Conservation (phyloP, 441 rosid species). For the Pelargonium cotyledonis region DNA sequence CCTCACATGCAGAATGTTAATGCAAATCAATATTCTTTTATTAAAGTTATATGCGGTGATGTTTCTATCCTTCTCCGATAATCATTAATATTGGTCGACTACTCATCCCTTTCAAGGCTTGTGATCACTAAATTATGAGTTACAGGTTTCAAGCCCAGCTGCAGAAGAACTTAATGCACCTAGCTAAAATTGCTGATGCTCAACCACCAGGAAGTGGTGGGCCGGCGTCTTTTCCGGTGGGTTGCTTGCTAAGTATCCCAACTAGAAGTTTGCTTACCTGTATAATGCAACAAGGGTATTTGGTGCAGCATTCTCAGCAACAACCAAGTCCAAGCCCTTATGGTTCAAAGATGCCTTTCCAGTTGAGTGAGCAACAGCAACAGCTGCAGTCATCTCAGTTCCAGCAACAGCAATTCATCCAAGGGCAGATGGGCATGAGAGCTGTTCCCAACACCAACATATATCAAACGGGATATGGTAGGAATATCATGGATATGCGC, state of each 20-base stretch:
- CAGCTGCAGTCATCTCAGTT: slow-evolving; percentile 2
- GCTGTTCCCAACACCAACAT: slow-evolving; percentile 11
- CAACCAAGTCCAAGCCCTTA: neutral
- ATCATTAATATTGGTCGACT: no score
- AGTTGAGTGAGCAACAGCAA: neutral
- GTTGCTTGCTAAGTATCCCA: neutral
- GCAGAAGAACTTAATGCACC: neutral
- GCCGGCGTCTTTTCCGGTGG: neutral
- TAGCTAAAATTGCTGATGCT: slow-evolving; percentile 7
- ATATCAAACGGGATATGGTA: slow-evolving; percentile 18
- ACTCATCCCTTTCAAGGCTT: no score
- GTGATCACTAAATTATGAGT: neutral
- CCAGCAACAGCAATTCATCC: slow-evolving; percentile 31
- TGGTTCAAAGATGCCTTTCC: neutral
- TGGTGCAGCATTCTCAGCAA: slow-evolving; percentile 5
- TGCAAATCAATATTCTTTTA: no score
- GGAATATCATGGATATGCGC: slow-evolving; percentile 14
- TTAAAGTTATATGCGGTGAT: no score
- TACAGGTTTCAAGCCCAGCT: slow-evolving; percentile 9
- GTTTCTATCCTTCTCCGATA: no score
- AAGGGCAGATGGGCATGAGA: slow-evolving; percentile 25
- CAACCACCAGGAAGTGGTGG: slow-evolving; percentile 4
- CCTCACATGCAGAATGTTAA: no score
- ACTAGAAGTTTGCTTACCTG: neutral
- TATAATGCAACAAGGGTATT: slow-evolving; percentile 7